phyloP scores from a whole-genome alignment of 768 basidiomycete species.

The Boletales sp. region DNA sequence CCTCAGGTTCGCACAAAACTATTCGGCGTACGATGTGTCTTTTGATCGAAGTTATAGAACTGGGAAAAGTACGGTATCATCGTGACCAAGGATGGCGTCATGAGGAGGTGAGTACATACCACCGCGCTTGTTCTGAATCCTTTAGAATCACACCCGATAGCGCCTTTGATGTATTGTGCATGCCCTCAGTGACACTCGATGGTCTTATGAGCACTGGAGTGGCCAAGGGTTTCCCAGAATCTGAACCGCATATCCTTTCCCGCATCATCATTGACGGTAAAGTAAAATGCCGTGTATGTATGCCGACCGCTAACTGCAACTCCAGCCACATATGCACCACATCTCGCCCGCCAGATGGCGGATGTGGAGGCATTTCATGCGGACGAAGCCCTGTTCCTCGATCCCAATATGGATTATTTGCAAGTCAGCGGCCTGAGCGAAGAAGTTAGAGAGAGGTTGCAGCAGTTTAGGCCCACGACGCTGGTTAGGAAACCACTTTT shows the following conservation, averaged over 20 bases:
- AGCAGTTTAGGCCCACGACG: slow-evolving; percentile 58
- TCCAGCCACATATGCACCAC: slow-evolving; percentile 59
- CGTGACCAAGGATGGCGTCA: slow-evolving; percentile 40
- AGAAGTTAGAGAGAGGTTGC: slow-evolving; percentile 69
- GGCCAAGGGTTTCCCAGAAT: slow-evolving; percentile 34
- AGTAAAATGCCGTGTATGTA: slow-evolving; percentile 7
- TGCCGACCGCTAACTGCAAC: neutral
- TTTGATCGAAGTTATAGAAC: slow-evolving; percentile 23
- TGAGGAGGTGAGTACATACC: slow-evolving; percentile 36
- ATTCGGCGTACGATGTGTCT: neutral
- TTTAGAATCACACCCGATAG: slow-evolving; percentile 35
- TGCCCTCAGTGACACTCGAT: slow-evolving; percentile 47
- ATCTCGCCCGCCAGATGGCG: slow-evolving; percentile 68
- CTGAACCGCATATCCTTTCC: slow-evolving; percentile 50
- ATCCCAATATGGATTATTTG: slow-evolving; percentile 68
- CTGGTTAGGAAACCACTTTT: slow-evolving; percentile 43
- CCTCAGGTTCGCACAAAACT: slow-evolving; percentile 35
- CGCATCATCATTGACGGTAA: slow-evolving; percentile 73
- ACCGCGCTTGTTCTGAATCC: neutral
- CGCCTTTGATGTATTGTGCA: slow-evolving; percentile 69
- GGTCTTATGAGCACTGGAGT: slow-evolving; percentile 45
- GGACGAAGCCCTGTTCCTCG: slow-evolving; percentile 70
- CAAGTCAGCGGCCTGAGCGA: slow-evolving; percentile 64
- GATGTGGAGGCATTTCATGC: slow-evolving; percentile 71
- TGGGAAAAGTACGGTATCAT: slow-evolving; percentile 43